Percentiles rank a stretch among this genome's conserved stretches.
These are phyloP conservation scores for Solanum sitiens DNA, from an alignment of 257 asterid genomes.

Conservation along the genomic window DNA sequence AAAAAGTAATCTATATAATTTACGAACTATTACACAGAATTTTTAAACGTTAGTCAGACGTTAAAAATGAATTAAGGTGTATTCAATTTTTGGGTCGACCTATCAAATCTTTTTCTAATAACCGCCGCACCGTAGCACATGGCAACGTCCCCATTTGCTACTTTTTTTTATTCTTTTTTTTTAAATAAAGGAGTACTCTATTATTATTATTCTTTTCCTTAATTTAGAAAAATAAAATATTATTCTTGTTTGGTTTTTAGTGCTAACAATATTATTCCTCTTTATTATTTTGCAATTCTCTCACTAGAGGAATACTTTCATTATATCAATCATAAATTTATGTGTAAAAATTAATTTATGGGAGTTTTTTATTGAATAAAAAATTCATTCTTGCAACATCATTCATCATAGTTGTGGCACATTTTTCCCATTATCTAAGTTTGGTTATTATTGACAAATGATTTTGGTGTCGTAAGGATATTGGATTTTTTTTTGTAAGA, in stretches of 20 bases:
- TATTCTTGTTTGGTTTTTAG: not conserved
- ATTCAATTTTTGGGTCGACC: not conserved
- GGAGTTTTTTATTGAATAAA: not conserved
- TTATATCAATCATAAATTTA: not conserved
- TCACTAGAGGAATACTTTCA: not conserved
- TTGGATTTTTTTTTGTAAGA: not conserved
- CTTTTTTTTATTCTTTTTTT: not conserved
- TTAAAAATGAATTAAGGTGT: not conserved
- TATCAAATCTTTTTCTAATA: constrained; percentile 3
- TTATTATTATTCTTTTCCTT: not conserved
- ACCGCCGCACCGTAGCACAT: constrained; percentile 33
- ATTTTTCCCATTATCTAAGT: not conserved
- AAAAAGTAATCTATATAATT: not conserved
- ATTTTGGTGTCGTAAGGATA: not conserved
- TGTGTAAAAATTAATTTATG: not conserved
- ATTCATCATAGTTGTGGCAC: not conserved
- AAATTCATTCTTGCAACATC: not conserved
- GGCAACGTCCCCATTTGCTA: constrained; percentile 25
- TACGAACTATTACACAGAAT: not conserved
- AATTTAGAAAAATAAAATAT: not conserved
- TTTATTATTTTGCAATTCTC: not conserved
- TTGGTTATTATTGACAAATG: not conserved
- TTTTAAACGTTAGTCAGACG: not conserved
- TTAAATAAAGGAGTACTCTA: not conserved
- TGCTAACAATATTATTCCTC: not conserved